Evolutionary conservation across 2,329 filamentous ascomycete species (phyloP).

Genomic region (Aureobasidium sp.): DNA sequence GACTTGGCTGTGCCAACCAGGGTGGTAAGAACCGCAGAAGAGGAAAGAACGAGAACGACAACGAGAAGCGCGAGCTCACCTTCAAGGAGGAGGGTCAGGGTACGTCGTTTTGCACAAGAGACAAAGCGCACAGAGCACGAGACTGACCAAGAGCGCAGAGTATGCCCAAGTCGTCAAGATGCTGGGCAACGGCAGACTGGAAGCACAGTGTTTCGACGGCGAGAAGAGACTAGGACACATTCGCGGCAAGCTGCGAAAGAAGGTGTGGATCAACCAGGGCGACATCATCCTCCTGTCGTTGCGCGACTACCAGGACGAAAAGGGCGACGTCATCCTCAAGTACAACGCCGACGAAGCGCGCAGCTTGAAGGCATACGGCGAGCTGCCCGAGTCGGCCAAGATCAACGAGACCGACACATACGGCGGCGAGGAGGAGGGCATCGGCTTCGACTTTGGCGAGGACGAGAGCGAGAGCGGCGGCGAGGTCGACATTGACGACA

Average conservation of each 20-base stretch:
- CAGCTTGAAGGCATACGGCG: slow-evolving; percentile 91
- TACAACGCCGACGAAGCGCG: slow-evolving; percentile 94
- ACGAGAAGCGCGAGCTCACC: slow-evolving; percentile 95
- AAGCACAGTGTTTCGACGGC: slow-evolving; percentile 93
- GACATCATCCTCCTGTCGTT: slow-evolving; percentile 86
- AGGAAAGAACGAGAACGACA: slow-evolving; percentile 82
- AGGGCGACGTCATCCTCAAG: slow-evolving; percentile 90
- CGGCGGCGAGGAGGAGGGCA: slow-evolving; percentile 84
- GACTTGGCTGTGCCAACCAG: slow-evolving; percentile 43
- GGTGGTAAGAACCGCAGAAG: slow-evolving; percentile 97
- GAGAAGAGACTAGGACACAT: slow-evolving; percentile 77
- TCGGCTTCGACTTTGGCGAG: slow-evolving; percentile 98
- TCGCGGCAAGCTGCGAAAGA: slow-evolving; percentile 96
- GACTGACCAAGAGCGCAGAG: slow-evolving; percentile 40
- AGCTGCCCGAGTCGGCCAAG: slow-evolving; percentile 94
- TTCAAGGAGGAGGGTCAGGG: slow-evolving; percentile 98
- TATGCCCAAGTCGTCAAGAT: slow-evolving; percentile 90
- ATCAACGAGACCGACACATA: slow-evolving; percentile 99
- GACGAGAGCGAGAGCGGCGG: slow-evolving; percentile 61
- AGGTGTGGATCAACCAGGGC: slow-evolving; percentile 99
- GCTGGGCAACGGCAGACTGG: slow-evolving; percentile 89
- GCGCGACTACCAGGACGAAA: slow-evolving; percentile 89
- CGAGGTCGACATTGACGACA: slow-evolving; percentile 93
- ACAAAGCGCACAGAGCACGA: background rate
- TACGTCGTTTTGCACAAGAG: slow-evolving; percentile 28